phyloP scores from a whole-genome alignment of 2,329 filamentous ascomycete genomes.

The Cladosporium colombiae region DNA sequence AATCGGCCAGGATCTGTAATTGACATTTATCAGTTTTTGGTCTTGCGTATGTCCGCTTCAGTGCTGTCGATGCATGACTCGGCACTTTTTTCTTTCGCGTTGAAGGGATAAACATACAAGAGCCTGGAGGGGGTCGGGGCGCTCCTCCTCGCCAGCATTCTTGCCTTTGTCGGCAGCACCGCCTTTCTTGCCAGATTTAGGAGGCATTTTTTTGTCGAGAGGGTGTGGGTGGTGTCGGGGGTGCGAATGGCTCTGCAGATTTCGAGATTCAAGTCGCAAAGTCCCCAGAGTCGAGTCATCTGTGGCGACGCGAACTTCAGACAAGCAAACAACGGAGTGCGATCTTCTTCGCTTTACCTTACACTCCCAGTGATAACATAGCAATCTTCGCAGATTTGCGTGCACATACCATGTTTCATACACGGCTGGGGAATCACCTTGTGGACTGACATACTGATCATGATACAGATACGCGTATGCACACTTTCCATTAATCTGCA shows the following conservation, averaged over 20 bases:
- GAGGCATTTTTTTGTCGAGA: slow-evolving; percentile 43
- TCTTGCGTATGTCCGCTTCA: not conserved
- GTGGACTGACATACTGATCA: not conserved
- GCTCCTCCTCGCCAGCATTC: slow-evolving; percentile 53
- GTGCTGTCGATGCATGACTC: slow-evolving; percentile 14
- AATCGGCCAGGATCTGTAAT: slow-evolving; percentile 82
- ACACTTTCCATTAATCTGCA: not conserved
- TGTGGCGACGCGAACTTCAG: not conserved
- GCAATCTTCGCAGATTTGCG: not conserved
- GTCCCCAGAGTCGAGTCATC: slow-evolving; percentile 10
- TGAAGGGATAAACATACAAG: slow-evolving; percentile 49
- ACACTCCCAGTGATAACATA: not conserved
- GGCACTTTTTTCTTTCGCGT: slow-evolving; percentile 11
- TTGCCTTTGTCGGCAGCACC: slow-evolving; percentile 41
- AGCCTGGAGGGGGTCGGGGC: slow-evolving; percentile 64
- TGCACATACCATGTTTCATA: not conserved
- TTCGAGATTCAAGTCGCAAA: slow-evolving; percentile 3
- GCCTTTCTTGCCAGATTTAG: slow-evolving; percentile 44
- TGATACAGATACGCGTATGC: not conserved
- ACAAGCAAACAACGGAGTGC: not conserved
- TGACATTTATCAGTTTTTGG: slow-evolving; percentile 27
- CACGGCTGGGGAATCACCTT: not conserved
- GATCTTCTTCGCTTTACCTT: not conserved
- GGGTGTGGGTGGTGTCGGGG: slow-evolving; percentile 21
- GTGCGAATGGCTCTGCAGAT: not conserved